A percentile compares a stretch with the other conserved stretches of the same genome.
Conservation (phyloP, 2,329 filamentous ascomycete genomes). For the Xylariales sp. region DNA sequence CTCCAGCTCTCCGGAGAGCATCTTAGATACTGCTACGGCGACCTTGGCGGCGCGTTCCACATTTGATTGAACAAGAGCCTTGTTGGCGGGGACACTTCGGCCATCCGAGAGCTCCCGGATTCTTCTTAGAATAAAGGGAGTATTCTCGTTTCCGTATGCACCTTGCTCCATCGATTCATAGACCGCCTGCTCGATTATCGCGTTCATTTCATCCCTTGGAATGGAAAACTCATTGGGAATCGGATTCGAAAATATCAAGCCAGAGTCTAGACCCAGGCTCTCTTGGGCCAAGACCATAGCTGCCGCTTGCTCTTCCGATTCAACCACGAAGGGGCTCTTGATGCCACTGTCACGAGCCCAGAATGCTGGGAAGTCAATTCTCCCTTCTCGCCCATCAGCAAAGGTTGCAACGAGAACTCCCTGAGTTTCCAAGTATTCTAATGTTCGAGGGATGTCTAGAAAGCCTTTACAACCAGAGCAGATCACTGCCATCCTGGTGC, state of each 20-base stretch:
- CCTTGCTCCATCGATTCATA: constrained; percentile 60
- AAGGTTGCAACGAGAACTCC: constrained; percentile 86
- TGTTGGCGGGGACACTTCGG: constrained; percentile 70
- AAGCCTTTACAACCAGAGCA: constrained; percentile 95
- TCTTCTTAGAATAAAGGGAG: constrained; percentile 74
- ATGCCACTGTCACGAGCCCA: constrained; percentile 85
- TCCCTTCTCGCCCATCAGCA: constrained; percentile 68
- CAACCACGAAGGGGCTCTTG: constrained; percentile 70
- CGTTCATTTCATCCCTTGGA: constrained; percentile 65
- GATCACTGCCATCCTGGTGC: constrained; percentile 83
- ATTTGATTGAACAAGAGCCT: constrained; percentile 52
- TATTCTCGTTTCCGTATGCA: constrained; percentile 71
- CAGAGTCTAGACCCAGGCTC: constrained; percentile 67
- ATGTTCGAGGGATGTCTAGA: constrained; percentile 81
- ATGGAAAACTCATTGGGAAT: constrained; percentile 70
- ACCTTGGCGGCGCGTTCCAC: constrained; percentile 51
- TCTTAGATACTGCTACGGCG: constrained; percentile 46
- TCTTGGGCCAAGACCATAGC: constrained; percentile 82
- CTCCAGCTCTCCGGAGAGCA: constrained; percentile 27
- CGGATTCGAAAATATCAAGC: constrained; percentile 85
- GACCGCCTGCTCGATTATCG: constrained; percentile 64
- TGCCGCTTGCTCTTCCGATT: constrained; percentile 77
- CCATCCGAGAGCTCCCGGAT: constrained; percentile 75
- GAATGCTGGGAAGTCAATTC: constrained; percentile 86
- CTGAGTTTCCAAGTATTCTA: constrained; percentile 71